Conservation (phyloP, 805 yeast species). For the Saturnispora quitensis region DNA sequence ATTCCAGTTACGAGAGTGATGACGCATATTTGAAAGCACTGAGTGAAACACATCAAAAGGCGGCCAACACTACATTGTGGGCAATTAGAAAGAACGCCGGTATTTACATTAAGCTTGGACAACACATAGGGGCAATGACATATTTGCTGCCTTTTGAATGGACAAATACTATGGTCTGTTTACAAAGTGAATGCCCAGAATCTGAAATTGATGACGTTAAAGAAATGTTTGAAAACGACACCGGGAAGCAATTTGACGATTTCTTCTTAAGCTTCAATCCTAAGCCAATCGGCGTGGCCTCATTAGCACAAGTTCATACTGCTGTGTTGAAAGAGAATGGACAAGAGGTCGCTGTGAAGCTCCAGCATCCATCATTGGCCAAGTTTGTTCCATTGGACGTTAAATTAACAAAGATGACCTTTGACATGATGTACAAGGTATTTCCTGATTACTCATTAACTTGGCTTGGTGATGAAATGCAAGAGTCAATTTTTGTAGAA, state of each 20-base stretch:
- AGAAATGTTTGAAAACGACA: constrained; percentile 57
- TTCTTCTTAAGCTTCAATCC: constrained; percentile 58
- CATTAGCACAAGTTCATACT: constrained; percentile 89
- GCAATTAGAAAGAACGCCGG: constrained; percentile 89
- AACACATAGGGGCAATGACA: constrained; percentile 86
- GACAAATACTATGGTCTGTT: constrained; percentile 90
- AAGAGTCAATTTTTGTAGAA: constrained; percentile 80
- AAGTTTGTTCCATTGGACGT: constrained; percentile 91
- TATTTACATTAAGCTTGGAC: constrained; percentile 87
- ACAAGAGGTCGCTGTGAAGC: constrained; percentile 76
- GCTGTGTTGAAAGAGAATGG: constrained; percentile 55
- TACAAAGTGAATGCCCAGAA: constrained; percentile 85
- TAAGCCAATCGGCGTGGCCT: constrained; percentile 87
- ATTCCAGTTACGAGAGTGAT: constrained; percentile 28
- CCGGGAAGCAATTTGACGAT: constrained; percentile 52
- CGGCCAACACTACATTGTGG: constrained; percentile 68
- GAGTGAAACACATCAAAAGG: constrained; percentile 55
- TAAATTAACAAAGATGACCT: constrained; percentile 65
- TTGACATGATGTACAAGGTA: constrained; percentile 58
- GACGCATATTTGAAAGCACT: constrained; percentile 47
- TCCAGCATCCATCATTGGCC: constrained; percentile 83
- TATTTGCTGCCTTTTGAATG: constrained; percentile 87
- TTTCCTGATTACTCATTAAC: constrained; percentile 91
- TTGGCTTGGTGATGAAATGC: constrained; percentile 95
- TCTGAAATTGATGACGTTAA: constrained; percentile 64